phyloP scores from a whole-genome alignment of 2,329 filamentous ascomycete species.

The Fusarium neocosmosporiellum region DNA sequence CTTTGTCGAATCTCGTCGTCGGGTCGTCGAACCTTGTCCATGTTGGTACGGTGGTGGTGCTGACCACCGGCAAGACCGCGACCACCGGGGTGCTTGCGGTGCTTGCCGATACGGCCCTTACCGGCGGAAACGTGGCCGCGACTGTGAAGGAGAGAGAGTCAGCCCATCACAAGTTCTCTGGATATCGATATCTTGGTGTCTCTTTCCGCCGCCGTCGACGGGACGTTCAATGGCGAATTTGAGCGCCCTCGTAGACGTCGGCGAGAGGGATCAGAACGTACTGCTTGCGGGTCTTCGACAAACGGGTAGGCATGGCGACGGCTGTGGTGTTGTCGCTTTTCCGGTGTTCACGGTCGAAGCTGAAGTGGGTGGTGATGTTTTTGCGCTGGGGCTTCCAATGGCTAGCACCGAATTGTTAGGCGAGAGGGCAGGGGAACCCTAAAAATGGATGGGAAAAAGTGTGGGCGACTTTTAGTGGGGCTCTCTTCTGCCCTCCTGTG shows the following conservation, averaged over 20 bases:
- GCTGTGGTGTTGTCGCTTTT: slow-evolving; percentile 59
- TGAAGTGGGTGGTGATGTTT: slow-evolving; percentile 53
- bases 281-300: slow-evolving; percentile 83
- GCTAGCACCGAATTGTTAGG: slow-evolving; percentile 50
- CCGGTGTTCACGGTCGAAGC: slow-evolving; percentile 51
- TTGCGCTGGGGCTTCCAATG: slow-evolving; percentile 48
- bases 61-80: slow-evolving; percentile 97
- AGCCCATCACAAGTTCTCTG: slow-evolving; percentile 36
- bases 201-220: slow-evolving; percentile 27
- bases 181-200: slow-evolving; percentile 9
- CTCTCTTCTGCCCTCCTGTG: not conserved
- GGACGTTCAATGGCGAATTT: slow-evolving; percentile 26
- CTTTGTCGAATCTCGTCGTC: slow-evolving; percentile 49
- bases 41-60: slow-evolving; percentile 77
- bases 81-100: slow-evolving; percentile 90
- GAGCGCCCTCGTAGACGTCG: slow-evolving; percentile 35
- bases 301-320: slow-evolving; percentile 78
- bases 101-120: slow-evolving; percentile 98
- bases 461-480: slow-evolving; percentile 14
- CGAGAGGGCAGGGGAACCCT: slow-evolving; percentile 57
- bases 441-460: slow-evolving; percentile 39
- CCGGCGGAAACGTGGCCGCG: slow-evolving; percentile 98
- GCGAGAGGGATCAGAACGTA: slow-evolving; percentile 59
- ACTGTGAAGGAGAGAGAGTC: slow-evolving; percentile 60
- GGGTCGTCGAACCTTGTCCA: slow-evolving; percentile 80